phyloP scores from a whole-genome alignment of 176 grass and related monocot species.

The Carex cristatella region DNA sequence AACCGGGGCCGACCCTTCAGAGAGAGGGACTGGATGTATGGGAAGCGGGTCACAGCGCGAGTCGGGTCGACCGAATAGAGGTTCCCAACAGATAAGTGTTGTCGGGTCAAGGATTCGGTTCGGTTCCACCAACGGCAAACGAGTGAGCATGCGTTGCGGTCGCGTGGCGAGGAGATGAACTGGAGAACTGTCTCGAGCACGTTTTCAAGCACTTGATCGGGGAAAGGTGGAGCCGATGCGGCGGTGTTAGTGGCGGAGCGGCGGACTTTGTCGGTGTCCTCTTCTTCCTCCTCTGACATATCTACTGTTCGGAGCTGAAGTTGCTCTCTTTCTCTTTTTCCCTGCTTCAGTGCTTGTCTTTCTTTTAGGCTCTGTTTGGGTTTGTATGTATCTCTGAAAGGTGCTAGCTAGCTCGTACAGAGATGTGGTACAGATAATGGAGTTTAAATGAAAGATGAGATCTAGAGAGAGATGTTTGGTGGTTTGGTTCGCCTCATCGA shows the following conservation, averaged over 20 bases:
- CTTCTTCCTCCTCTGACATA: conserved; percentile 69
- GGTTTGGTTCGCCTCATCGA: background rate
- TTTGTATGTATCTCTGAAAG: background rate
- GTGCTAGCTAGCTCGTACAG: background rate
- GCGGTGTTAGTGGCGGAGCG: conserved; percentile 15
- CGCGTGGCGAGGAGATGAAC: conserved; percentile 54
- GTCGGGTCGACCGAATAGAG: conserved; percentile 60
- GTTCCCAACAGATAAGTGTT: conserved; percentile 62
- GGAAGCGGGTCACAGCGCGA: conserved; percentile 63
- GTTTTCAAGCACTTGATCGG: conserved; percentile 86
- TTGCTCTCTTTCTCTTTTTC: background rate
- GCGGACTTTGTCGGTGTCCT: conserved; percentile 41
- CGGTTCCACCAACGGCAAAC: conserved; percentile 82
- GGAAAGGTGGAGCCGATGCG: conserved; percentile 41
- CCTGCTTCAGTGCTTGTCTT: background rate
- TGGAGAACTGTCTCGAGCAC: conserved; percentile 92
- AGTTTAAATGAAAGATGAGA: conserved; percentile 6
- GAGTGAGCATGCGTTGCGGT: conserved; percentile 70
- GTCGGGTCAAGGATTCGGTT: conserved; percentile 65
- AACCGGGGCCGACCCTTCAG: conserved; percentile 90
- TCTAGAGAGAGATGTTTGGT: conserved; percentile 6
- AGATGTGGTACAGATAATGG: conserved; percentile 7
- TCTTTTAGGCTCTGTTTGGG: background rate
- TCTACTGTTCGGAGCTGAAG: background rate
- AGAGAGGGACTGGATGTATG: conserved; percentile 38